Evolutionary conservation across 805 yeast genomes (phyloP), one percentile per base, ranked within the genome.

Genomic region (Lipomyces starkeyi): DNA sequence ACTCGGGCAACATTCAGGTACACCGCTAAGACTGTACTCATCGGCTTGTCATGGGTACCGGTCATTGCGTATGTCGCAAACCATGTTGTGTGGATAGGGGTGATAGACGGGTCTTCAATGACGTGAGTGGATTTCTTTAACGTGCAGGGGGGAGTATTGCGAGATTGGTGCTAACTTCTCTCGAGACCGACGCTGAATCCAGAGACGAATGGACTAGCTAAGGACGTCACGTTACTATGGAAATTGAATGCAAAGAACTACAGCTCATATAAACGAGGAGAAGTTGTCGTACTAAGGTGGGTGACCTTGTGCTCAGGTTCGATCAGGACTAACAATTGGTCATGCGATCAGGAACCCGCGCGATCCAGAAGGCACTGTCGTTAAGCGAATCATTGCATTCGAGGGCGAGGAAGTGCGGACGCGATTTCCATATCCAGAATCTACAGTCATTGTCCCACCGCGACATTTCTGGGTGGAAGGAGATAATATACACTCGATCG

Each of bases 401-500:
- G 91, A 86, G 64, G 94, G 95, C 29, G 97, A 93, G 72, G 75
- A 81, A 3, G 83, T 93, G 0, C 74, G 78, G 6, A 87, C 97
- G 1, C 81, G 89, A 32, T 80, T 83, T 54, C 89, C 88, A 27
- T 91, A 91, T 75, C 92, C 96, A 5, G 84, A 87, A 75, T 80
- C 82, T 1, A 79, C 81, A 57, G 88, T 89, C 4, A 78, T 80
- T 43, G 80, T 94, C 1, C 97, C 97, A 1, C 79, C 90, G 64
- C 89, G 87, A 74, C 98, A 94, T 76, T 73, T 91, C 6, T 94
- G 98, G 98, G 93, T 93, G 0, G 98, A 94, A 77, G 98, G 98
- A 6, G 98, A 94, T 77, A 93, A 91, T 76, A 78, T 86, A 17
- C 83, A 82, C 58, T 89, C 97, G 0, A 81, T 93, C 1, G 98